These are phyloP conservation scores for Lodderomyces orthopsilosis DNA, from an alignment of 1,139 yeast genomes.

Conservation along the genomic window DNA sequence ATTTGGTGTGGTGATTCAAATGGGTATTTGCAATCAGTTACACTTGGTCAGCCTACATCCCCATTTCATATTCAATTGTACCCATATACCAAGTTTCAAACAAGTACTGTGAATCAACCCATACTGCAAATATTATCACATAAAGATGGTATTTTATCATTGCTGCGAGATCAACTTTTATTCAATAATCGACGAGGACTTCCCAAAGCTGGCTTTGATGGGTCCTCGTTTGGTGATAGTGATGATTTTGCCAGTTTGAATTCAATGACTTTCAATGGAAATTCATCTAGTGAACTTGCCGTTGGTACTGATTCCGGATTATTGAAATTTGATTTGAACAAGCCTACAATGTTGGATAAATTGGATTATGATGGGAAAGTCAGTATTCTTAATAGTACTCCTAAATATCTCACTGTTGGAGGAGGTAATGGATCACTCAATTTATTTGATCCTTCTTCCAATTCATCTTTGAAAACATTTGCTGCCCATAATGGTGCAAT, in stretches of 20 bases:
- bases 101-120: conserved; percentile 36
- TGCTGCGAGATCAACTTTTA: conserved; percentile 52
- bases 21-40: conserved; percentile 33
- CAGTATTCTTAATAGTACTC: conserved; percentile 29
- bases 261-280: conserved; percentile 38
- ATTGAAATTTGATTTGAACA: conserved; percentile 59
- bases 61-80: conserved; percentile 27
- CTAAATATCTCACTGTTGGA: conserved; percentile 59
- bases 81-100: conserved; percentile 52
- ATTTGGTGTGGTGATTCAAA: conserved; percentile 82
- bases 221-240: conserved; percentile 28
- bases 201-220: conserved; percentile 35
- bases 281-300: conserved; percentile 35
- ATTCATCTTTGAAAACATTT: conserved; percentile 55
- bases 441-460: conserved; percentile 68
- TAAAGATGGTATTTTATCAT: conserved; percentile 56
- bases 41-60: conserved; percentile 19
- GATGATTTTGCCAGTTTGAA: conserved; percentile 25
- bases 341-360: conserved; percentile 36
- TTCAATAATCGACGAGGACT: conserved; percentile 61
- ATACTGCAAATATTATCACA: conserved; percentile 53
- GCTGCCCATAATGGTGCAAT: conserved; percentile 73
- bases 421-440: conserved; percentile 68
- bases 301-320: conserved; percentile 38
- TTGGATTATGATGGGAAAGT: conserved; percentile 33